Evolutionary conservation across 495 filamentous ascomycete species (phyloP).

Genomic region (Penicillium salamii): DNA sequence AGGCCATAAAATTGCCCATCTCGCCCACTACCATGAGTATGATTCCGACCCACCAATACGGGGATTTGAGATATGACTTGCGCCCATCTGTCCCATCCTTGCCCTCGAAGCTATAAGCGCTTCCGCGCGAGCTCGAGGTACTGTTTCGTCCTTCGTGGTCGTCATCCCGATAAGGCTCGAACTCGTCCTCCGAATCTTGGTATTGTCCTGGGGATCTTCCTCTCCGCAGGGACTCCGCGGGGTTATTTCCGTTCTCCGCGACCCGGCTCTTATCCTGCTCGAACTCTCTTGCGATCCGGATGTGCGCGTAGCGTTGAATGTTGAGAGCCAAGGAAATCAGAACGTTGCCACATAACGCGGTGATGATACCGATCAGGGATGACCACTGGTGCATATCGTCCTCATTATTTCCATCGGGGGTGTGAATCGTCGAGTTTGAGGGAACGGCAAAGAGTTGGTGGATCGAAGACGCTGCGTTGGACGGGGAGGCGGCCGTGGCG

Average conservation of each 20-base stretch:
- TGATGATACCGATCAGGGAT: conserved; percentile 88
- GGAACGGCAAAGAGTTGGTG: conserved; percentile 12
- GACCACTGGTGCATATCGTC: conserved; percentile 72
- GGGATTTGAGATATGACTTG: conserved; percentile 79
- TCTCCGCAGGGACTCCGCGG: not conserved
- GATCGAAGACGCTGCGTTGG: conserved; percentile 15
- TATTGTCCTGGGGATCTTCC: conserved; percentile 8
- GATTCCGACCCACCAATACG: conserved; percentile 95
- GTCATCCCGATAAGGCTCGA: conserved; percentile 28
- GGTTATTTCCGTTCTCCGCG: conserved; percentile 30
- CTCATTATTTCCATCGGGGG: conserved; percentile 36
- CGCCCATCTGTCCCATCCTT: conserved; percentile 25
- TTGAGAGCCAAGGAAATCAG: conserved; percentile 95
- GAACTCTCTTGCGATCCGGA: conserved; percentile 64
- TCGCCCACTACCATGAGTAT: conserved; percentile 90
- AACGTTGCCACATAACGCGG: conserved; percentile 86
- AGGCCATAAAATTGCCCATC: conserved; percentile 93
- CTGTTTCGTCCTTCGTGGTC: conserved; percentile 11
- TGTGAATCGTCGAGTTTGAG: conserved; percentile 8
- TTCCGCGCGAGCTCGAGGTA: conserved; percentile 15
- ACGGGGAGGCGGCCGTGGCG: conserved; percentile 24
- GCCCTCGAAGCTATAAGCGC: conserved; percentile 19
- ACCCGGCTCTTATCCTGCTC: conserved; percentile 49
- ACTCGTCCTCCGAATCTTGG: conserved; percentile 6
- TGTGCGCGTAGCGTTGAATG: conserved; percentile 93